Base-by-base conservation (phyloP, 495 filamentous ascomycete species). In the Talaromyces trachyspermus region DNA sequence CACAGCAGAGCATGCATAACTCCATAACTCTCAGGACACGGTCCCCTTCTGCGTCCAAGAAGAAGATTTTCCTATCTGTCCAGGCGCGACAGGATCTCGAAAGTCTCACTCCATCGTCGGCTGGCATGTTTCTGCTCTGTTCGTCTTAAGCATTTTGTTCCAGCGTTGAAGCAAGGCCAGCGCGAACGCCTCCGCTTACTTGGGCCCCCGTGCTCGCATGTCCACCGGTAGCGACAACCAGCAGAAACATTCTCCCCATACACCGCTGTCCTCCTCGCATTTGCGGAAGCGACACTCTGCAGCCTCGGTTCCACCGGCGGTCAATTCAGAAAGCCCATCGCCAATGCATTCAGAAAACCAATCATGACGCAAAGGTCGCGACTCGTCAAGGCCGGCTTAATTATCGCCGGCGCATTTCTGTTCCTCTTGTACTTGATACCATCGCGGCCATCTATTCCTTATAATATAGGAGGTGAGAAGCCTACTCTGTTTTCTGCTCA, bases 381-480 rank as follows among this genome's bases (percentile, higher is more conserved):
- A 56, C 89, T 83, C 63, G 52, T 94, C 51, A 95, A 92, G 79
- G 85, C 85, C 30, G 85, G 83, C 27, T 84, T 83, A 54, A 79
- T 94, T 53, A 70, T 94, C 46, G 76, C 81, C 42, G 78, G 84
- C 56, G 52, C 95, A 33, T 62, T 95, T 49, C 71, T 91, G 53
- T 62, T 91, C 19, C 72, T 94, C 46, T 83, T 88, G 60, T 88
- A 81, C 64, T 66, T 95, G 44, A 77, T 81, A 11, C 85, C 88
- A 0, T 71, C 71, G 11, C 64, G 71, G 14, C 53, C 61, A 1
- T 43, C 61, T 20, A 57, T 64, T 18, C 56, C 61, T 47, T 58
- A 63, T 36, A 59, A 65, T 49, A 62, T 69, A 19, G 46, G 59
- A 43, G 66, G 73, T 78, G 57, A 49, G 65, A 55, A 7, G 30